Evolutionary conservation across 345 rosid species (phyloP), one percentile per base, ranked within the genome.

Genomic region (Combretum micranthum): DNA sequence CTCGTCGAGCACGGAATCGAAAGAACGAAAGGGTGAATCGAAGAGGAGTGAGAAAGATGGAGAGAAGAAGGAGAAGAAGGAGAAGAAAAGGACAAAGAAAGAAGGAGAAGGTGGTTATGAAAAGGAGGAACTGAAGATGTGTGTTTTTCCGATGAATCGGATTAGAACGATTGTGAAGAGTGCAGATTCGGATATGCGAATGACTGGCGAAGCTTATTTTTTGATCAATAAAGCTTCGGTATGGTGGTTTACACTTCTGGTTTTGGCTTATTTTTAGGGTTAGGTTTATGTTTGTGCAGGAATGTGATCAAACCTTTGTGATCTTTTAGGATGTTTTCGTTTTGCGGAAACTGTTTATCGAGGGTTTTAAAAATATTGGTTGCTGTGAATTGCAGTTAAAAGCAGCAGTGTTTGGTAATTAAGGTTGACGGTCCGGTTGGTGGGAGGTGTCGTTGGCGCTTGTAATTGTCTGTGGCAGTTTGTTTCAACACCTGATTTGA

Each of bases 171-270:
- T 88, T 52, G 78, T 79, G 55, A 86, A 80, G 69, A 69, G 50
- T 57, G 87, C 75, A 17, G 73, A 72, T 45, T 59, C 71, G 17
- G 68, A 65, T 44, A 59, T 69, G 65, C 62, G 62, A 20, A 46
- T 83, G 4, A 61, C 71, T 59, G 77, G 74, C 57, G 96, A 88
- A 47, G 90, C 84, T 15, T 85, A 81, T 5, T 86, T 84, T 59
- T 74, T 92, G 43, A 84, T 86, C 69, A 86, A 86, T 52, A 86
- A 83, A 74, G 97, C 94, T 48, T 74, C 84, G 79, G 95, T 92
- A 80, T 43, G n/a, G 9, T 43, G 42, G 25, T 12, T 50, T 20
- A 14, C 10, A 26, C 45, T 44, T 62, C 20, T 20, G 55, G 0
- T 4, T n/a, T 43, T 67, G 42, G 12, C 10, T 60, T 47, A 50